Base-by-base conservation (phyloP, 805 yeast species). In the Saturnispora hagleri region DNA sequence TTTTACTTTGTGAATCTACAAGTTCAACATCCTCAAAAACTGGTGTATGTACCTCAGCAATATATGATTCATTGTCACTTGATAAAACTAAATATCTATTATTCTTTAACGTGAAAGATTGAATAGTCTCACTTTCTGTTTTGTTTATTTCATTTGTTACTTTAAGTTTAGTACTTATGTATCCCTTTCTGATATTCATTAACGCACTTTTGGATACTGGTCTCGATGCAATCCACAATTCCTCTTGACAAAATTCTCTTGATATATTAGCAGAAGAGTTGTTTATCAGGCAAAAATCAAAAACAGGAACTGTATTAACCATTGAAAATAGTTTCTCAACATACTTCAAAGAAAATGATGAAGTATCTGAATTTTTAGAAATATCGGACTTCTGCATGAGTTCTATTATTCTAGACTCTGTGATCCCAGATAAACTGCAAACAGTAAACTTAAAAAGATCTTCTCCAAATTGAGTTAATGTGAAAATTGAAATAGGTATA, bases 171-270 rank as follows among this genome's bases (percentile, higher is more conserved):
- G 55, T 56, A 2, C 66, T 63, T 2, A 55, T 15, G 22, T 55
- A 55, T 2, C 69, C 70, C 15, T 48, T 51, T 22, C 60, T 55
- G 4, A 67, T 41, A 43, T 59, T 58, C 48, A 64, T 48, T 17
- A 67, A 40, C 8, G 67, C 51, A 8, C 64, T 63, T 8, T 57
- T 57, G 17, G 51, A 50, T 7, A 56, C 66, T 18, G 55, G 47
- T 15, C 66, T 59, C 1, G 66, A 64, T n/a, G 60, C 47, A 35
- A 61, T 55, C 71, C 71, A 67, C 4, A 67, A 44, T 47, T 66
- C 69, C 31, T 63, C 53, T 3, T 60, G 54, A 8, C 64, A 52
- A 2, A 55, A 48, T 17, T 56, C 52, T 43, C 56, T 59, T 7
- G 59, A 59, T 33, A 53, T 47, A 18, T 53, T 59, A 3, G 60